phyloP scores from a whole-genome alignment of 352 stramenopile species.

The Phytopythium aichiense region DNA sequence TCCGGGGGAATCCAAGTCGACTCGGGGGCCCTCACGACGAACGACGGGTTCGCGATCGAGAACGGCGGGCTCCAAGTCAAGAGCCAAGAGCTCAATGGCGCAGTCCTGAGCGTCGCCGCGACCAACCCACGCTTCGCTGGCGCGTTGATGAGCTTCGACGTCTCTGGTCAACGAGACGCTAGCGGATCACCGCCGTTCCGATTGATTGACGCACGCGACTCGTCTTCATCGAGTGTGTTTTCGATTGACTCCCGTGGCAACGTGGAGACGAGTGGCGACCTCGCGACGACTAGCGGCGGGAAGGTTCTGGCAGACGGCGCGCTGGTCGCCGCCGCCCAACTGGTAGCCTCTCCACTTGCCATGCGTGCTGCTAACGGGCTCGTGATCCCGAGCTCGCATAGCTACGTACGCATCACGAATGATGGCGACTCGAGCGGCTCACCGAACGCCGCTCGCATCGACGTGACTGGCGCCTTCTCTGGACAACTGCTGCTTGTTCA shows the following conservation, averaged over 20 bases:
- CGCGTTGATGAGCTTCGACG: conserved; percentile 40
- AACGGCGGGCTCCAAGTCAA: conserved; percentile 54
- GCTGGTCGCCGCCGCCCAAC: conserved; percentile 47
- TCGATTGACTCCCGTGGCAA: conserved; percentile 44
- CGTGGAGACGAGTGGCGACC: conserved; percentile 43
- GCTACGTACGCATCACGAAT: conserved; percentile 62
- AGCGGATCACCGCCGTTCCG: conserved; percentile 25
- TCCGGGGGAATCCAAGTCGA: conserved; percentile 54
- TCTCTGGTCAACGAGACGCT: conserved; percentile 18
- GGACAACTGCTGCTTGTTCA: conserved; percentile 74
- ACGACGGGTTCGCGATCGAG: conserved; percentile 53
- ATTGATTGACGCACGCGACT: conserved; percentile 34
- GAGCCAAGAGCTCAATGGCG: conserved; percentile 38
- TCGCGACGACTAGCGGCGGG: conserved; percentile 37
- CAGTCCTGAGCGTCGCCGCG: conserved; percentile 37
- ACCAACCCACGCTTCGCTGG: conserved; percentile 49
- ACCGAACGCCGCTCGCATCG: conserved; percentile 37
- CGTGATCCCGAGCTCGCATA: conserved; percentile 52
- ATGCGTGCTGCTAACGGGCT: conserved; percentile 33
- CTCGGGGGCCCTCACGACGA: conserved; percentile 40
- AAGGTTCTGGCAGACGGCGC: conserved; percentile 46
- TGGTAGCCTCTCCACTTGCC: conserved; percentile 41
- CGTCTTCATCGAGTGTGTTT: conserved; percentile 20
- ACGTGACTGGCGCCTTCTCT: conserved; percentile 29
- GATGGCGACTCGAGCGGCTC: conserved; percentile 25